Conservation (phyloP, 192 early-diverging fungal species). For the Entomortierella parvispora region DNA sequence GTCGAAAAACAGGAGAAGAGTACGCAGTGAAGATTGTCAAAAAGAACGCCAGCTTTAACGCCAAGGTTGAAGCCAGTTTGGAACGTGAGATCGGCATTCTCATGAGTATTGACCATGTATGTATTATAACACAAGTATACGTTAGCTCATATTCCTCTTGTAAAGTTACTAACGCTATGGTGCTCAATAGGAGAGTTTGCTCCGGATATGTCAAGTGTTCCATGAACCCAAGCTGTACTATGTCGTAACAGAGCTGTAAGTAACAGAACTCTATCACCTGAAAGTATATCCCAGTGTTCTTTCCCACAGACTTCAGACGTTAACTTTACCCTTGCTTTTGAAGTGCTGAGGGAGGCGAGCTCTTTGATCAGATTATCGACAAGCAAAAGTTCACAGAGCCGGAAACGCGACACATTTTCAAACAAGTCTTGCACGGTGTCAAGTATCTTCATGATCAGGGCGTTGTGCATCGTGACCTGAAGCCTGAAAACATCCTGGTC, state of each 20-base stretch:
- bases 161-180: background rate
- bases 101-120: constrained; percentile 70
- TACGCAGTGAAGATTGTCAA: constrained; percentile 81
- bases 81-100: constrained; percentile 75
- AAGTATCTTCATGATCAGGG: constrained; percentile 85
- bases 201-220: constrained; percentile 43
- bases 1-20: constrained; percentile 61
- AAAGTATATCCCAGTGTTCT: background rate
- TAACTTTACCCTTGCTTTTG: background rate
- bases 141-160: background rate
- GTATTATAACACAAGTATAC: background rate
- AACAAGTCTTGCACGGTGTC: constrained; percentile 82
- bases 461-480: constrained; percentile 96
- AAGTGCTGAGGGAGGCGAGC: constrained; percentile 87
- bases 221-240: constrained; percentile 22
- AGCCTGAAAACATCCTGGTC: constrained; percentile 81
- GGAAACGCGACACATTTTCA: constrained; percentile 81
- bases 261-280: background rate
- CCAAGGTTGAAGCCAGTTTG: constrained; percentile 71
- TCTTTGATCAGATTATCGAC: constrained; percentile 91
- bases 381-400: constrained; percentile 78
- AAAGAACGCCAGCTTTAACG: constrained; percentile 75
- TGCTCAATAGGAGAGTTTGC: constrained; percentile 19
- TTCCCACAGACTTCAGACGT: background rate
- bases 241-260: constrained; percentile 53